Base-by-base conservation (phyloP, 1,139 yeast genomes). In the Kazachstania sp. region DNA sequence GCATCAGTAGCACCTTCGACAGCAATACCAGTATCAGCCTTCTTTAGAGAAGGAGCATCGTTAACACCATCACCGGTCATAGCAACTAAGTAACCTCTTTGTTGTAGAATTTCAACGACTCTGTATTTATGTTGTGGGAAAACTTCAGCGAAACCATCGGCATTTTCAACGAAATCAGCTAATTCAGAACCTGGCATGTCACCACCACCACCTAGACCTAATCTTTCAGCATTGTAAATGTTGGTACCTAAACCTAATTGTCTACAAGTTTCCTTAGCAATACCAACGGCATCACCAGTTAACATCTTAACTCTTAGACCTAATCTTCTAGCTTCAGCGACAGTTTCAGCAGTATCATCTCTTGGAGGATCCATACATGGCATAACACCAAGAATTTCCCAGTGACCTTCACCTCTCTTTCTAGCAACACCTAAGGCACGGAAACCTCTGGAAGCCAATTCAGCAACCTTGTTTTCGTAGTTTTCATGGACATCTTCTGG, bases 321-420 rank as follows among this genome's bases (percentile, higher is more conserved):
- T 67, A 87, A 81, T 65, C 77, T 73, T 78, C 86, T 85, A 66
- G 96, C 96, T 78, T 87, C 96, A 73, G 79, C 72, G 71, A 87
- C 94, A 72, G 96, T 87, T 69, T 83, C 85, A 70, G 95, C 96
- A 79, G 96, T 87, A 72, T 87, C 96, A 71, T 86, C 95, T 82
- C 96, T 86, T 75, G 96, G 96, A 68, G 96, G 96, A 74, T 87
- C 96, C 92, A 87, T 86, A 80, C 95, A 86, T 71, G 96, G 95
- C 95, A 87, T 86, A 77, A 87, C 90, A 76, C 96, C 96, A 68
- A 87, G 79, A 65, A 87, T 84, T 78, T 87, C 95, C 96, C 96
- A 87, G 83, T 86, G 95, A 71, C 95, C 95, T 73, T 87, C 95
- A 75, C 95, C 95, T 83, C 95, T 84, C 94, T 87, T 87, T 80